A percentile compares a stretch with the other conserved stretches of the same genome.
Conservation (phyloP, 2,329 filamentous ascomycete species). For the Aspergillus proliferans region DNA sequence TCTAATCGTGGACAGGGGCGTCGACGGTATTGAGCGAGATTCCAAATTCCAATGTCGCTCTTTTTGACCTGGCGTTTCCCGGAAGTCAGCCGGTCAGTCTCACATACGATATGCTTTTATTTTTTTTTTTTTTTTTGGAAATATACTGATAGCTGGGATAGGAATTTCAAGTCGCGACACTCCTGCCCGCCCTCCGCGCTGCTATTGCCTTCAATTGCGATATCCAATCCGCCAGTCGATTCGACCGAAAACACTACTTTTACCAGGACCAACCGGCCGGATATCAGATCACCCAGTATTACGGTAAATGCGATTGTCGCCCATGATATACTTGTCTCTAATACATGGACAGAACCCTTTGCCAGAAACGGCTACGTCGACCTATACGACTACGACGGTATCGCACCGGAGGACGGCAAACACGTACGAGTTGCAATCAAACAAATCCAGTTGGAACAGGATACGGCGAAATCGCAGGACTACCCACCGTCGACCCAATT, state of each 20-base stretch:
- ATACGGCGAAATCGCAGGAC: slow-evolving; percentile 88
- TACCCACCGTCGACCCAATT: slow-evolving; percentile 68
- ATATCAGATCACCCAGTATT: slow-evolving; percentile 98
- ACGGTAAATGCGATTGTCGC: slow-evolving; percentile 42
- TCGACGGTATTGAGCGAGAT: slow-evolving; percentile 57
- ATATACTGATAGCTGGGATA: slow-evolving; percentile 10
- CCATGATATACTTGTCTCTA: neutral
- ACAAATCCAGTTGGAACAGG: slow-evolving; percentile 95
- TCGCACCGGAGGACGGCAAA: slow-evolving; percentile 66
- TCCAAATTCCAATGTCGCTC: slow-evolving; percentile 80
- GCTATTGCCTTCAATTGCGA: slow-evolving; percentile 77
- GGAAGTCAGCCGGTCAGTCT: slow-evolving; percentile 67
- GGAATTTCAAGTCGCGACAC: slow-evolving; percentile 70
- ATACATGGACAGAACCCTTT: slow-evolving; percentile 46
- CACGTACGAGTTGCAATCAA: slow-evolving; percentile 73
- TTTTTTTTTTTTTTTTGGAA: neutral
- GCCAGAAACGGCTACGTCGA: slow-evolving; percentile 65
- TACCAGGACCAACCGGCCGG: slow-evolving; percentile 96
- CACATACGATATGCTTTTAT: neutral
- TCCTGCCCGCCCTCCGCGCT: slow-evolving; percentile 85
- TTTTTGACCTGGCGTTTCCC: slow-evolving; percentile 84
- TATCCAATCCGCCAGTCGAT: slow-evolving; percentile 69
- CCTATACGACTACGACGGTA: slow-evolving; percentile 69
- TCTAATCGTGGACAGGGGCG: slow-evolving; percentile 36
- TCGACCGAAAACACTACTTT: slow-evolving; percentile 98